Conservation (phyloP, 441 rosid genomes). For the Codiaeum variegatum region DNA sequence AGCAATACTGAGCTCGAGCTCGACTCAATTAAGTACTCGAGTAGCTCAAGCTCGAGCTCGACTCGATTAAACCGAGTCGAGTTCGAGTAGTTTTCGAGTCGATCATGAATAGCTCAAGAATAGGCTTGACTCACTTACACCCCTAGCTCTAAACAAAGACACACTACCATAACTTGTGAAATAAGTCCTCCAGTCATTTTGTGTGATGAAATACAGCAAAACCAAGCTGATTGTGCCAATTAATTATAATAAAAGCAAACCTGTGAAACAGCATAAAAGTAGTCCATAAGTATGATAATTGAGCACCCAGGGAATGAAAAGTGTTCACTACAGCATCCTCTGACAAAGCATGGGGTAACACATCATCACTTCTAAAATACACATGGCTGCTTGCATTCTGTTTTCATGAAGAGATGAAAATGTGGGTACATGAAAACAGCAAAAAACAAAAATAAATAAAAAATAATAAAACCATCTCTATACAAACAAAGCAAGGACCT, state of each 20-base stretch:
- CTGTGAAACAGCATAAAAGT: slow-evolving; percentile 80
- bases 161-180: not conserved
- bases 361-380: slow-evolving; percentile 35
- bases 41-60: no score
- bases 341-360: slow-evolving; percentile 36
- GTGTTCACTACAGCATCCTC: slow-evolving; percentile 45
- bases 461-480: slow-evolving; percentile 4
- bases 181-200: not conserved
- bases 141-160: not conserved
- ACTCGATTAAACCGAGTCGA: no score
- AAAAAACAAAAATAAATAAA: not conserved
- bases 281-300: slow-evolving; percentile 66
- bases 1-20: no score
- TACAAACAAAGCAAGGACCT: slow-evolving; percentile 56
- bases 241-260: slow-evolving; percentile 32
- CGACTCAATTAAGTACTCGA: no score
- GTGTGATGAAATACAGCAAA: not conserved
- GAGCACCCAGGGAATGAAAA: slow-evolving; percentile 59
- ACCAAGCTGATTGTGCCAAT: slow-evolving; percentile 2
- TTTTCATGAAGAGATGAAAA: slow-evolving; percentile 23
- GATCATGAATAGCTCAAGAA: no score
- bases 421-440: slow-evolving; percentile 5
- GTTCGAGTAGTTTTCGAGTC: no score
- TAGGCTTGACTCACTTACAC: no score
- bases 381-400: slow-evolving; percentile 45